Base-by-base conservation (phyloP, 1,284 basidiomycete species). In the Phylloboletellus chloephorus region DNA sequence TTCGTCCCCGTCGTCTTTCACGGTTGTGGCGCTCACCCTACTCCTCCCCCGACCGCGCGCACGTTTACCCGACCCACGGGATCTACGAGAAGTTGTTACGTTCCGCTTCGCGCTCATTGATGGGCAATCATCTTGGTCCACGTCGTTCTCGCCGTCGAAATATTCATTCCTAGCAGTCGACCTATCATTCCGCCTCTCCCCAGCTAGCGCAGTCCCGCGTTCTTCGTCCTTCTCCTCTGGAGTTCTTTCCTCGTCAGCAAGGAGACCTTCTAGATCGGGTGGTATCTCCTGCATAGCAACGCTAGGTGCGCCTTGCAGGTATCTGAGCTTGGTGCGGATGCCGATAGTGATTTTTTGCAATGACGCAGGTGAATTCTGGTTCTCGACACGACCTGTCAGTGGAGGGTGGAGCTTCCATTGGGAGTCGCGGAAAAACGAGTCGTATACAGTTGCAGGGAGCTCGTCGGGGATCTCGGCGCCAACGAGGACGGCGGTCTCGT, bases 281-380 rank as follows among this genome's bases (percentile, higher is more conserved):
- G 96, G 95, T 34, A 98, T 88, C 64, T 97, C 91, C 57, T 93
- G 87, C 89, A 98, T 90, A 53, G 85, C 84, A 7, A 98, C 91
- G 59, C 90, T 94, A 1, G 95, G 95, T 31, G 96, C 95, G 19
- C 93, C 93, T 53, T 95, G 88, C 16, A 98, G 68, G 63, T 95
- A 98, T 13, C 96, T 73, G 35, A 98, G 68, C 62, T 96, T 93
- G 57, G 88, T 92, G n/a, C 88, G 76, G 32, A 95, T 86, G 46
- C 75, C 81, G 37, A 88, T 74, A 13, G 88, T 82, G 52, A 98
- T 94, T 44, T 85, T 79, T 58, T 96, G 91, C 21, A 98, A 67
- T 5, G 80, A 82, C 7, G 80, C 78, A 0, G 82, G 72, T 0
- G 89, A 82, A 59, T 98, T 98, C 58, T 88, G 82, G 62, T 98